Conservation (phyloP, 345 rosid genomes). For the Citrus sp. region DNA sequence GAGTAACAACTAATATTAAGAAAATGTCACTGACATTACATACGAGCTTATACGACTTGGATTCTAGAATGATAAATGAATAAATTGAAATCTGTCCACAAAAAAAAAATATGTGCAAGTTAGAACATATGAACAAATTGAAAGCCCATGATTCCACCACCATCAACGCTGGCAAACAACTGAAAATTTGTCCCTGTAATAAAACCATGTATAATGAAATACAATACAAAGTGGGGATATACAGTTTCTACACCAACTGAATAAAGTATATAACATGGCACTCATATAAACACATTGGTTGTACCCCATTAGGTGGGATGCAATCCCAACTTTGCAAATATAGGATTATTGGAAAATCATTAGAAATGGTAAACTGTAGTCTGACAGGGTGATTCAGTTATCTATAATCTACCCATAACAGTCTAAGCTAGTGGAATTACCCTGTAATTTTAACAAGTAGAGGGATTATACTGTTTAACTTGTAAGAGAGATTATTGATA, state of each 20-base stretch:
- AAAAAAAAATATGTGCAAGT: not conserved
- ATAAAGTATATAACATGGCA: not conserved
- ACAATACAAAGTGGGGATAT: too few species aligned
- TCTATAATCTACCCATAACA: not conserved
- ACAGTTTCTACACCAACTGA: not conserved
- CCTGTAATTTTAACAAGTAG: not conserved
- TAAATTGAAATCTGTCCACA: not conserved
- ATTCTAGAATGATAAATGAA: not conserved
- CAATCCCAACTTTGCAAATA: not conserved
- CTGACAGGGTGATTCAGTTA: not conserved
- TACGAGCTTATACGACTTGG: not conserved
- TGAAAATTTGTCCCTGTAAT: not conserved
- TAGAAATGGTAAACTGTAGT: not conserved
- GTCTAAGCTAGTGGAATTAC: not conserved
- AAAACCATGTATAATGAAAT: not conserved
- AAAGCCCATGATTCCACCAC: not conserved
- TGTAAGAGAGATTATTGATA: not conserved
- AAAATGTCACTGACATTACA: not conserved
- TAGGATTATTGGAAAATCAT: not conserved
- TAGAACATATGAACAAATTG: not conserved
- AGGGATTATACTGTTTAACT: not conserved
- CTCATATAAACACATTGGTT: not conserved
- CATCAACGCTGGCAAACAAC: not conserved
- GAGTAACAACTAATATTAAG: not conserved
- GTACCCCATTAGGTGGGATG: not conserved